Conservation (phyloP, 257 asterid genomes). For the Apocynum venetum region DNA sequence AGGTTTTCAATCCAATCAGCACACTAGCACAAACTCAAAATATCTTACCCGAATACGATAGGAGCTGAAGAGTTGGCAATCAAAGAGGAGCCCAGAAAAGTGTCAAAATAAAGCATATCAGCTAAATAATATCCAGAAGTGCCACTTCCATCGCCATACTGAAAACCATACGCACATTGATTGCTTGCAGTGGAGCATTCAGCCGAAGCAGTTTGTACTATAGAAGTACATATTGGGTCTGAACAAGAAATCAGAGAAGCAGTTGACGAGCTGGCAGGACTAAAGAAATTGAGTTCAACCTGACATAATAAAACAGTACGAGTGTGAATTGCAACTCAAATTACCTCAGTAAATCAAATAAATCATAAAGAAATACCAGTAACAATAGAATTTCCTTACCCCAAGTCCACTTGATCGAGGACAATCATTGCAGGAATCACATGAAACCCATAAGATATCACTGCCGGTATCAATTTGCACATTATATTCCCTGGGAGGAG, state of each 20-base stretch:
- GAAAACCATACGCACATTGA: conserved; percentile 74
- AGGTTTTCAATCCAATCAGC: background rate
- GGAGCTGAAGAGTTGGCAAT: conserved; percentile 84
- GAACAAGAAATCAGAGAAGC: conserved; percentile 70
- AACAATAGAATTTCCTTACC: conserved; percentile 34
- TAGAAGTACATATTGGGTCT: conserved; percentile 56
- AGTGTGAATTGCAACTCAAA: conserved; percentile 16
- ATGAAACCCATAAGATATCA: conserved; percentile 80
- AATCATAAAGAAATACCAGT: conserved; percentile 8
- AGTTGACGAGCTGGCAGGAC: conserved; percentile 63
- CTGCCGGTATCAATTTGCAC: conserved; percentile 98
- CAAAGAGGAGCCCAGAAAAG: conserved; percentile 61
- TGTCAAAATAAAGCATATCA: conserved; percentile 66
- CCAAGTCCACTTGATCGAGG: conserved; percentile 85
- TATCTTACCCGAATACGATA: conserved; percentile 75
- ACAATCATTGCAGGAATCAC: conserved; percentile 76
- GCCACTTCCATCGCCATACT: conserved; percentile 93
- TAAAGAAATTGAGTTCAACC: conserved; percentile 76
- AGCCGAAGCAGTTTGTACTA: conserved; percentile 50
- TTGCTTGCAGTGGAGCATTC: conserved; percentile 58
- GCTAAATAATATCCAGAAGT: conserved; percentile 75
- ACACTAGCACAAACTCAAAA: background rate
- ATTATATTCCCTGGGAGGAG: conserved; percentile 84
- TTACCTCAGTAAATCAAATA: background rate
- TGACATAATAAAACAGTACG: conserved; percentile 28